Base-by-base conservation (phyloP, 2,329 filamentous ascomycete species). In the Truncatella angustata region DNA sequence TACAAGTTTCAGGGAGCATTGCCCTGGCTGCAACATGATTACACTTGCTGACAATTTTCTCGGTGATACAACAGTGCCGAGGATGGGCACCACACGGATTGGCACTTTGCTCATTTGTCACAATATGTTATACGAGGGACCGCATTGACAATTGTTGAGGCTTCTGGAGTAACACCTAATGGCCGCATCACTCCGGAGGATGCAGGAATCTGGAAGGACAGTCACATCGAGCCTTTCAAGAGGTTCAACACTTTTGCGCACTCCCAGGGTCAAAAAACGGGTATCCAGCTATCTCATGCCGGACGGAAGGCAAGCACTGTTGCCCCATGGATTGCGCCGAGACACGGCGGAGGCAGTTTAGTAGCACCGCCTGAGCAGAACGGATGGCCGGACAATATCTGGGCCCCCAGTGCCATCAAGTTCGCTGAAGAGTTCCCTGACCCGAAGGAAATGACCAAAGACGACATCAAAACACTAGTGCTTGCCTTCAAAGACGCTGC, bases 161-260 rank as follows among this genome's bases (percentile, higher is more conserved):
- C 91, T 23, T 91, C 89, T 1, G 77, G 85, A 28, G 88, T 96
- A 0, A 76, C 82, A 9, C 72, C 89, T 5, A 84, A 92, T 59
- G 91, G 91, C 24, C 82, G 92, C 51, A 96, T 96, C 73, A 88
- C 88, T 1, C 90, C 91, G 1, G 78, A 92, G 66, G 89, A 93
- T 66, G 72, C 75, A 11, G 91, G 92, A 1, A 72, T 97, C 6
- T 97, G 91, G 92, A 78, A 87, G 56, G 92, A 96, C 67, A 84
- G 80, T 30, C 92, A 97, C 68, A 86, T 92, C 54, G 85, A 80
- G 56, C 85, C 86, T 0, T 72, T 95, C 53, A 81, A 79, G 64
- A 80, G 81, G 54, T 80, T 93, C 42, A 82, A 86, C 32, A 88
- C 72, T 32, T 77, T 76, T 53, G 70, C 75, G 1, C 78, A 80